Evolutionary conservation across 176 grass and related monocot species (phyloP), one percentile per base, ranked within the genome.

Genomic region (Chrysopogon serrulatus): DNA sequence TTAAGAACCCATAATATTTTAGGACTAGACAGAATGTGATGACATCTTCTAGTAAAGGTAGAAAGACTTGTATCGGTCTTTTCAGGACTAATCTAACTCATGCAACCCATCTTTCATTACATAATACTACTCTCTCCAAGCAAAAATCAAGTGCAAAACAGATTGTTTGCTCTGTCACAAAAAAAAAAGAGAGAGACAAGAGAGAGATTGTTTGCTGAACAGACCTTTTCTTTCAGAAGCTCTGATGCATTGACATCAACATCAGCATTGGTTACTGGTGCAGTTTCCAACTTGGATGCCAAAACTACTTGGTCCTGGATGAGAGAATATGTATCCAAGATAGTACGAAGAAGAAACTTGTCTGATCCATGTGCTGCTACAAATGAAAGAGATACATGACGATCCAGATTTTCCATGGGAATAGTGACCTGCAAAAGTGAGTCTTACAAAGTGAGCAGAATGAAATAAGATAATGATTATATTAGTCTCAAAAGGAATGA

Each of bases 171-270:
- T 60, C 3, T 68, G 8, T 23, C 33, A n/a, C n/a, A n/a, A n/a
- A n/a, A n/a, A n/a, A n/a, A n/a, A n/a, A n/a, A n/a, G n/a, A n/a
- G n/a, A n/a, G n/a, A n/a, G n/a, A n/a, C n/a, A n/a, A n/a, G n/a
- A n/a, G 36, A 48, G 28, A 14, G 57, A 4, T 3, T 53, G 3
- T 26, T 51, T 68, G 12, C 21, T n/a, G 39, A 73, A 79, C 76
- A 32, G 61, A 92, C 96, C 96, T 99, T 99, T 84, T 99, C 96
- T 96, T 96, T 96, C 74, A 96, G 90, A 71, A 87, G 57, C 73
- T 96, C 91, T 27, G 96, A 86, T 31, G 87, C 82, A 83, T 89
- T 35, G 62, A 77, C 34, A 77, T 90, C 87, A 82, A 78, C 67
- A 57, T 90, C 69, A 67, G 74, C 78, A 80, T 94, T 90, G 44